Percentiles rank a stretch among this genome's conserved stretches.
phyloP scores from a whole-genome alignment of 768 basidiomycete species.

The Boletus fagicola region DNA sequence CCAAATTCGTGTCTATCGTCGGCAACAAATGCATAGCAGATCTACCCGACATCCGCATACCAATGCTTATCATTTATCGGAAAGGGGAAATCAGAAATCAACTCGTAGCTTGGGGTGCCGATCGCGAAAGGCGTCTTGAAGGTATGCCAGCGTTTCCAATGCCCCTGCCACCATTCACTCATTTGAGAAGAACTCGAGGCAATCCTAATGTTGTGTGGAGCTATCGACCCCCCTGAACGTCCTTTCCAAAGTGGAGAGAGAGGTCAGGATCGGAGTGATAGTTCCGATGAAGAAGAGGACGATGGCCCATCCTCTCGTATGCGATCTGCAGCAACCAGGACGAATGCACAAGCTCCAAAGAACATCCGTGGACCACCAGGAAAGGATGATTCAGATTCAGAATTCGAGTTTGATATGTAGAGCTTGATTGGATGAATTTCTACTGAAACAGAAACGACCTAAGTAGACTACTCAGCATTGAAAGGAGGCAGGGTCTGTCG shows the following conservation, averaged over 20 bases:
- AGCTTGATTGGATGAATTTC: neutral
- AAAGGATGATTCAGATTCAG: constrained; percentile 72
- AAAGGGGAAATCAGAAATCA: constrained; percentile 90
- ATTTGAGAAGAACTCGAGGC: constrained; percentile 62
- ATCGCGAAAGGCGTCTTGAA: constrained; percentile 70
- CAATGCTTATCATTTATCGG: constrained; percentile 90
- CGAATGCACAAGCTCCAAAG: constrained; percentile 49
- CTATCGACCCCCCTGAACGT: constrained; percentile 57
- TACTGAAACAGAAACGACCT: neutral
- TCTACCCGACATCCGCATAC: constrained; percentile 85
- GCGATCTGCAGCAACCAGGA: constrained; percentile 57
- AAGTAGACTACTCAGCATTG: constrained; percentile 43
- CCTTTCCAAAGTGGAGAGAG: constrained; percentile 29
- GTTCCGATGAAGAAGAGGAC: constrained; percentile 47
- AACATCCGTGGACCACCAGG: constrained; percentile 51
- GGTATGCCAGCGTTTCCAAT: constrained; percentile 46
- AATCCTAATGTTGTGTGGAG: constrained; percentile 60
- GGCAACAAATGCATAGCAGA: constrained; percentile 96
- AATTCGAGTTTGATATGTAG: constrained; percentile 75
- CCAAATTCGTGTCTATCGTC: constrained; percentile 95
- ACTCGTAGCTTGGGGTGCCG: constrained; percentile 80
- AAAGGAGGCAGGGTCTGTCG: constrained; percentile 55
- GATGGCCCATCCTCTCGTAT: constrained; percentile 51
- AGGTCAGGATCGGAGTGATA: constrained; percentile 37
- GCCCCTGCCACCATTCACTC: neutral